Conservation (phyloP, 2,329 filamentous ascomycete species). For the Arthrocladium fulminans region DNA sequence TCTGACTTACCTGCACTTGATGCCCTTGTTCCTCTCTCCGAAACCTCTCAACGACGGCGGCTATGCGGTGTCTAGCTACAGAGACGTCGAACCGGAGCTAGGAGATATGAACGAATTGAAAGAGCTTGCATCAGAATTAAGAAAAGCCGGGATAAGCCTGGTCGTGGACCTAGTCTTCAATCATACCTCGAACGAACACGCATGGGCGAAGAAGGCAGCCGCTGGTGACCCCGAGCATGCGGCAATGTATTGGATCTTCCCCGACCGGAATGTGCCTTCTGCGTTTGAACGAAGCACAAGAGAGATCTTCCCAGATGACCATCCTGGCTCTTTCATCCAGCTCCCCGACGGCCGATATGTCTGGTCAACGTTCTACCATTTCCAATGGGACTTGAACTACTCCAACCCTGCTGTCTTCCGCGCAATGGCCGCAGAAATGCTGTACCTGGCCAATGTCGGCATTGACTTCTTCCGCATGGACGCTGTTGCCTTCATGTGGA, state of each 20-base stretch:
- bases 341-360: slow-evolving; percentile 20
- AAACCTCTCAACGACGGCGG: slow-evolving; percentile 20
- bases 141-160: slow-evolving; percentile 19
- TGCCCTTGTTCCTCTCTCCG: slow-evolving; percentile 20
- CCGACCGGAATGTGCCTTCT: slow-evolving; percentile 18
- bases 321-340: slow-evolving; percentile 22
- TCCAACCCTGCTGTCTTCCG: slow-evolving; percentile 21
- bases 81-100: slow-evolving; percentile 17
- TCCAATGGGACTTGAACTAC: slow-evolving; percentile 22
- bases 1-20: slow-evolving; percentile 20
- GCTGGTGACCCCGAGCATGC: slow-evolving; percentile 20
- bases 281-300: slow-evolving; percentile 19
- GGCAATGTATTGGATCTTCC: slow-evolving; percentile 23
- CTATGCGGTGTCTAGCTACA: slow-evolving; percentile 21
- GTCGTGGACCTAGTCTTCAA: slow-evolving; percentile 22
- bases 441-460: slow-evolving; percentile 21
- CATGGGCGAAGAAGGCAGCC: slow-evolving; percentile 19
- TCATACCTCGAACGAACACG: slow-evolving; percentile 21
- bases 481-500: slow-evolving; percentile 23
- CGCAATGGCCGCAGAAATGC: slow-evolving; percentile 21
- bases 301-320: slow-evolving; percentile 22
- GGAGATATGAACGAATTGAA: slow-evolving; percentile 17
- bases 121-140: slow-evolving; percentile 18
- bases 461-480: slow-evolving; percentile 22
- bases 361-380: slow-evolving; percentile 22